Conservation (phyloP, 208 protist genomes). For the Trypanosoma boissoni region DNA sequence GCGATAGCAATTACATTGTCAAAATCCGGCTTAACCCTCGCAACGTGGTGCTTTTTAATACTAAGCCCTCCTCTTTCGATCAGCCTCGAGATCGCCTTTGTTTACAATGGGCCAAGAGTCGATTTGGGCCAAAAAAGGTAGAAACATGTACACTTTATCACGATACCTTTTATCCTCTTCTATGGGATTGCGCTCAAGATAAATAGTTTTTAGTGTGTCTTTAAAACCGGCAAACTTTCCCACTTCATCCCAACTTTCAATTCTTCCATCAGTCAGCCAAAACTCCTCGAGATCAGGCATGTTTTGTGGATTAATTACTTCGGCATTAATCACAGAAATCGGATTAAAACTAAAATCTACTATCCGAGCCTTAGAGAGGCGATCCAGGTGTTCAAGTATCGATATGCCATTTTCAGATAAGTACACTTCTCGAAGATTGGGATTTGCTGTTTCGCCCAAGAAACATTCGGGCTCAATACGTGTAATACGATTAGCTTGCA, state of each 20-base stretch:
- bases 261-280: conserved; percentile 87
- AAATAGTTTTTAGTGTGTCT: conserved; percentile 76
- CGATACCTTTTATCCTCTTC: conserved; percentile 88
- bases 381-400: conserved; percentile 39
- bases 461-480: conserved; percentile 68
- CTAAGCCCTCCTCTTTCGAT: conserved; percentile 36
- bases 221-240: conserved; percentile 61
- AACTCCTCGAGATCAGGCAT: conserved; percentile 85
- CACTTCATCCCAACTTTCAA: conserved; percentile 80
- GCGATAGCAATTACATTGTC: neutral
- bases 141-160: conserved; percentile 79
- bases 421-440: conserved; percentile 67
- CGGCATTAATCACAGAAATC: conserved; percentile 62
- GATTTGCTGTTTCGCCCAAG: conserved; percentile 39
- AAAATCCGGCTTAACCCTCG: neutral
- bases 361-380: conserved; percentile 49
- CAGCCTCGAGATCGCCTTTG: conserved; percentile 75
- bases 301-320: conserved; percentile 53
- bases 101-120: conserved; percentile 90
- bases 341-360: conserved; percentile 89
- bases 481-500: conserved; percentile 89
- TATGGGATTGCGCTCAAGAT: conserved; percentile 88
- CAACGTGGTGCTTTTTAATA: neutral
- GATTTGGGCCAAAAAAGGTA: conserved; percentile 85
- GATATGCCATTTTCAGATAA: conserved; percentile 83